phyloP scores from a whole-genome alignment of 345 rosid genomes.

The Carallia pectinifolia region DNA sequence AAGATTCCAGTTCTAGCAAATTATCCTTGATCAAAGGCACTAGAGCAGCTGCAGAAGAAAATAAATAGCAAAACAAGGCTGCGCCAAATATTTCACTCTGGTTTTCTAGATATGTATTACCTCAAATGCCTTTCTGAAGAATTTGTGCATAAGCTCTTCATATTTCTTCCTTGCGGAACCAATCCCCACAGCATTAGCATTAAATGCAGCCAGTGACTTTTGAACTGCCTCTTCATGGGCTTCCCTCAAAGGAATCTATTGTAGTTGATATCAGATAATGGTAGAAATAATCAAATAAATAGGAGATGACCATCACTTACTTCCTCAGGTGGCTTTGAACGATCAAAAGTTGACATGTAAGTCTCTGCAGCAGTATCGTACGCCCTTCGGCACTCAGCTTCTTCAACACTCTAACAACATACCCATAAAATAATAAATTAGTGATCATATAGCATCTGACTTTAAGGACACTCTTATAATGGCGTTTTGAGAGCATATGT shows the following conservation, averaged over 20 bases:
- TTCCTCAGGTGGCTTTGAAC: constrained; percentile 79
- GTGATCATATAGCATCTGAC: not conserved
- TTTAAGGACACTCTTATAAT: not conserved
- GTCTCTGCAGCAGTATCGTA: constrained; percentile 74
- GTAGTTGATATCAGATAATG: constrained; percentile 29
- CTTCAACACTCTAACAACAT: constrained; percentile 84
- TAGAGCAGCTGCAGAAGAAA: no score
- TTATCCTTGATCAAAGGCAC: no score
- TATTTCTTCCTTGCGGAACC: constrained; percentile 78
- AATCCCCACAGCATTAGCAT: constrained; percentile 78
- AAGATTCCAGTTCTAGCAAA: no score
- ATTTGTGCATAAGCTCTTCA: constrained; percentile 84
- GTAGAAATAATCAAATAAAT: constrained; percentile 17
- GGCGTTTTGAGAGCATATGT: no score
- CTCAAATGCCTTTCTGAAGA: constrained; percentile 79
- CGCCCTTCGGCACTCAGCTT: constrained; percentile 91
- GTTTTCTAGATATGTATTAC: constrained; percentile 28
- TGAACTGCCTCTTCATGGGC: constrained; percentile 91
- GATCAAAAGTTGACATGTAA: constrained; percentile 67
- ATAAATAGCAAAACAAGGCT: not conserved
- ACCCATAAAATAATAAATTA: not conserved
- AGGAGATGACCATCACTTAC: constrained; percentile 41
- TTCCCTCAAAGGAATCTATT: constrained; percentile 77
- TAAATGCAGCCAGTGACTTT: constrained; percentile 63
- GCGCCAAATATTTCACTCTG: not conserved